These are phyloP conservation scores for Aureobasidium sp. DNA, from an alignment of 2,329 filamentous ascomycete species.

Conservation along the genomic window DNA sequence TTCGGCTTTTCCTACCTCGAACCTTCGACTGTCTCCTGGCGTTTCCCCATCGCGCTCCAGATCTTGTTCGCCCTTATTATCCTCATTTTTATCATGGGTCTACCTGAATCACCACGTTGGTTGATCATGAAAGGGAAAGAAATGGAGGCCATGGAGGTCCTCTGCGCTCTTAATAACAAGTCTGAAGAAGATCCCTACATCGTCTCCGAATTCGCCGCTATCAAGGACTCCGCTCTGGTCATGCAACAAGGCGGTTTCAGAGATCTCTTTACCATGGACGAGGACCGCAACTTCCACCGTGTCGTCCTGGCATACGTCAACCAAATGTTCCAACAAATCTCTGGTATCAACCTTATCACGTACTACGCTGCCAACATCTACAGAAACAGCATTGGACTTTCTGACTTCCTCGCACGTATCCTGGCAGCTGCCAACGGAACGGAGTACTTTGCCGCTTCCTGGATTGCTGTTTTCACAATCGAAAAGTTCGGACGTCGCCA, in stretches of 20 bases:
- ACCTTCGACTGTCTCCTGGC: constrained; percentile 40
- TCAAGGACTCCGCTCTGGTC: constrained; percentile 48
- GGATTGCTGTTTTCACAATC: constrained; percentile 44
- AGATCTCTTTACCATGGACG: constrained; percentile 26
- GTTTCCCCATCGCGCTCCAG: constrained; percentile 49
- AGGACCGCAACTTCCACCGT: constrained; percentile 30
- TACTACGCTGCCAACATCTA: constrained; percentile 45
- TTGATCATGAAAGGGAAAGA: constrained; percentile 50
- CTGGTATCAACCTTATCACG: constrained; percentile 21
- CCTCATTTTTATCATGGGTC: constrained; percentile 38
- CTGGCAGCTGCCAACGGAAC: constrained; percentile 48
- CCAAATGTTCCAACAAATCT: constrained; percentile 31
- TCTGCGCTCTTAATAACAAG: constrained; percentile 43
- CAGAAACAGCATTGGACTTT: constrained; percentile 46
- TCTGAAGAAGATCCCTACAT: constrained; percentile 39
- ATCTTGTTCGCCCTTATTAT: constrained; percentile 47
- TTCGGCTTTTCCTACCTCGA: constrained; percentile 33
- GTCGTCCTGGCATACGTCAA: constrained; percentile 29
- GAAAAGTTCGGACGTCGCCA: constrained; percentile 51
- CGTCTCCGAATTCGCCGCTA: constrained; percentile 42
- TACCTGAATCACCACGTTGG: constrained; percentile 51
- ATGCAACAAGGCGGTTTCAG: constrained; percentile 28
- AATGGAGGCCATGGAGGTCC: constrained; percentile 43
- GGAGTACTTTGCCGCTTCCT: constrained; percentile 46
- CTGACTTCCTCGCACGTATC: constrained; percentile 40